These are phyloP conservation scores for Suhomyces guaymorum DNA, from an alignment of 1,139 yeast species.

Conservation along the genomic window DNA sequence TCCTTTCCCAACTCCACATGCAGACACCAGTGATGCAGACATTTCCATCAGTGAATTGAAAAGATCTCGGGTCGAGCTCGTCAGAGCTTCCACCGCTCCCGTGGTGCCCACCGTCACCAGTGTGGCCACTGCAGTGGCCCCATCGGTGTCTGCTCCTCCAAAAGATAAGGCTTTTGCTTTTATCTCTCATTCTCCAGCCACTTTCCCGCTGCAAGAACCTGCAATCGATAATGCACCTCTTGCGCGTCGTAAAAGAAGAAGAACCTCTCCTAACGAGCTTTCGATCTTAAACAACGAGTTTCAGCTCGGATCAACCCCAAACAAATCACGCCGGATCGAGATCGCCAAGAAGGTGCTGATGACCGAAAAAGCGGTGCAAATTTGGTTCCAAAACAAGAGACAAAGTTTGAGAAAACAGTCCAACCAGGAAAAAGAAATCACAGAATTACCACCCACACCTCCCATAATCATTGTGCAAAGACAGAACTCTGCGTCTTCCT, in stretches of 20 bases:
- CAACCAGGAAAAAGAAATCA: constrained; percentile 42
- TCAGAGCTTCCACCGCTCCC: constrained; percentile 3
- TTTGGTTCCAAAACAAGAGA: constrained; percentile 96
- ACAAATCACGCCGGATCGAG: constrained; percentile 67
- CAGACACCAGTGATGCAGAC: constrained; percentile 19
- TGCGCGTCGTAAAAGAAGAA: constrained; percentile 91
- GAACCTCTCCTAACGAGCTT: constrained; percentile 88
- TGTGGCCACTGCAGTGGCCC: constrained; percentile 2
- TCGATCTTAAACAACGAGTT: constrained; percentile 80
- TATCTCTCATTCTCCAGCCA: constrained; percentile 86
- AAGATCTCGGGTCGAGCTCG: constrained; percentile 6
- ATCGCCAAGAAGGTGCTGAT: constrained; percentile 79
- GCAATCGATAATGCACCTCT: constrained; percentile 83
- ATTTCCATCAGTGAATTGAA: constrained; percentile 17
- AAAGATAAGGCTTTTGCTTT: constrained; percentile 63
- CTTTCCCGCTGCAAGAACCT: constrained; percentile 83
- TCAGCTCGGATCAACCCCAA: constrained; percentile 75
- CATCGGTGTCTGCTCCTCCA: background rate
- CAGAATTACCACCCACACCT: constrained; percentile 48
- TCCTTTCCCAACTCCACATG: constrained; percentile 10
- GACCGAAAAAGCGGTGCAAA: constrained; percentile 97
- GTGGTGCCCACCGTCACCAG: background rate
- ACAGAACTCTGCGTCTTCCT: constrained; percentile 7
- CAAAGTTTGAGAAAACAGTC: constrained; percentile 70
- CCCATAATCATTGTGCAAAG: constrained; percentile 23